Conservation (phyloP, 1,284 basidiomycete species). For the Irpex rosettiformis region DNA sequence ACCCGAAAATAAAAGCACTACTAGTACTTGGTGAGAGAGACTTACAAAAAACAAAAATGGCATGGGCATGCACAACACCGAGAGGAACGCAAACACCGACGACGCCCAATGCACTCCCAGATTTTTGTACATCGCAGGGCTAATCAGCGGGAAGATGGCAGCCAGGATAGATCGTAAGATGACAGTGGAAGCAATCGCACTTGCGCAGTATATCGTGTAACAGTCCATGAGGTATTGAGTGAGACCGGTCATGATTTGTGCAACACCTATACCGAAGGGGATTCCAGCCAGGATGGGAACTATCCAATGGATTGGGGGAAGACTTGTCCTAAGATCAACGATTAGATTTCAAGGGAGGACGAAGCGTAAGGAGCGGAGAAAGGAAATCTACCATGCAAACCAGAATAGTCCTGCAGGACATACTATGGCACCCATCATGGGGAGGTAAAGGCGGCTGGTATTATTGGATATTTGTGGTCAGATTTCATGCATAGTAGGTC, state of each 20-base stretch:
- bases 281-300: constrained; percentile 58
- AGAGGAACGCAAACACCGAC: constrained; percentile 58
- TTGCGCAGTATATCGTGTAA: constrained; percentile 61
- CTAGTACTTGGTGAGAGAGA: constrained; percentile 4
- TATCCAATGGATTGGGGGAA: constrained; percentile 55
- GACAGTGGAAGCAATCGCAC: constrained; percentile 67
- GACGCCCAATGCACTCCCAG: constrained; percentile 68
- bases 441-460: constrained; percentile 52
- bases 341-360: neutral
- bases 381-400: constrained; percentile 42
- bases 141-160: constrained; percentile 62
- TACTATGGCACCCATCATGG: constrained; percentile 50
- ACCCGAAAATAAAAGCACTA: neutral
- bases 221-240: constrained; percentile 67
- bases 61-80: constrained; percentile 53
- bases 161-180: constrained; percentile 65
- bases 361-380: neutral
- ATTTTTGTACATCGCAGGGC: constrained; percentile 49
- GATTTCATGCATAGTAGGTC: neutral
- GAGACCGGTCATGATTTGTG: constrained; percentile 56
- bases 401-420: constrained; percentile 64
- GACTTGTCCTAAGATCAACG: constrained; percentile 44
- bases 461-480: neutral
- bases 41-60: constrained; percentile 47
- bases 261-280: constrained; percentile 62